Evolutionary conservation across 2,329 filamentous ascomycete genomes (phyloP), one percentile per base, ranked within the genome.

Genomic region (Hypoxylon sp.): DNA sequence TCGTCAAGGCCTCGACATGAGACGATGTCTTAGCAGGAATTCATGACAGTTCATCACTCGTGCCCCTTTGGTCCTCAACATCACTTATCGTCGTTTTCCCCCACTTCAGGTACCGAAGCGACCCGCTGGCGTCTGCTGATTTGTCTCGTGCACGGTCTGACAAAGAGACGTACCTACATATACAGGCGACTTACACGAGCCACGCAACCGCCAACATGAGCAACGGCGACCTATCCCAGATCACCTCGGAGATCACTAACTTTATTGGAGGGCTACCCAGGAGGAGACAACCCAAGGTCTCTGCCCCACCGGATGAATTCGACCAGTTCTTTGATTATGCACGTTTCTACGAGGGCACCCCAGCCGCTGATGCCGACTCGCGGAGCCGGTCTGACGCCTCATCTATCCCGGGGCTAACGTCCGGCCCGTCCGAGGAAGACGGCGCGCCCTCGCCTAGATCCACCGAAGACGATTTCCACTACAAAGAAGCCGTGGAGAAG

Each of bases 81-180:
- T 72, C 72, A 75, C 74, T 77, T 76, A 76, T 76, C 75, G 74
- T 72, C 74, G 73, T 73, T 76, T 72, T 75, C 69, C 72, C 74
- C 75, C 75, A 75, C 75, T 75, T 69, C 75, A 77, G 75, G 73
- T 76, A 75, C 75, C 72, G 74, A 75, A 73, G 75, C 74, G 72
- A 77, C 75, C 75, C 75, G 75, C 75, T 74, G 71, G 70, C 72
- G 70, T 66, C 66, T 75, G 75, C 75, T 77, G 75, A 77, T 77
- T 77, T 75, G 75, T 76, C 73, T 77, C 75, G 74, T 73, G 71
- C 75, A 74, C 71, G 73, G 75, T 76, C 75, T 76, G 75, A 76
- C 75, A 76, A 75, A 75, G 73, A 70, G 73, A 74, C 69, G 73
- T 76, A 75, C 74, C 70, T 74, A 75, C 74, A 72, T 74, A 72